Percentiles rank a stretch among this genome's conserved stretches.
phyloP scores from a whole-genome alignment of 2,329 filamentous ascomycete species.

The Sporothrix euskadiensis region DNA sequence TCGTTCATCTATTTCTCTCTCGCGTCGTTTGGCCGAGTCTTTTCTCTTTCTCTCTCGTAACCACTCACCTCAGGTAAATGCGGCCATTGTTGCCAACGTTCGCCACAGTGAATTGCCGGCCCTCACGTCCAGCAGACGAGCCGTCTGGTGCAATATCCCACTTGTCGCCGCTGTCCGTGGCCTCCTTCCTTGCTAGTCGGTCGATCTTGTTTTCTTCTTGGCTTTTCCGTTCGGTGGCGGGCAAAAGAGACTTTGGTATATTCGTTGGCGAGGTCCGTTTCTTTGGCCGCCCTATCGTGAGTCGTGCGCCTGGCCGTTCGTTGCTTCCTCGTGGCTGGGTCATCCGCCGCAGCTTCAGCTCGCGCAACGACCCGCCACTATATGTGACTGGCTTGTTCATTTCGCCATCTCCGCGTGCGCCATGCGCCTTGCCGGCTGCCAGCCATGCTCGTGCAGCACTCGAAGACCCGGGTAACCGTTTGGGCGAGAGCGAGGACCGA shows the following conservation, averaged over 20 bases:
- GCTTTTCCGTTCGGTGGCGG: conserved; percentile 50
- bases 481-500: conserved; percentile 23
- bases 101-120: conserved; percentile 73
- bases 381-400: neutral
- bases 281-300: conserved; percentile 35
- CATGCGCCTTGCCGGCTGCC: neutral
- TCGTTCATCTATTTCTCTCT: neutral
- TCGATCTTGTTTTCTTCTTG: conserved; percentile 44
- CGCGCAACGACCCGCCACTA: conserved; percentile 28
- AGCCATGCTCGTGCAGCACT: neutral
- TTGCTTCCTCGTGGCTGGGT: conserved; percentile 10
- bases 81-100: conserved; percentile 82
- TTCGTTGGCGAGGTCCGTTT: conserved; percentile 35
- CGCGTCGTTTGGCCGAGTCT: neutral
- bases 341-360: conserved; percentile 28
- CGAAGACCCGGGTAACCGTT: neutral
- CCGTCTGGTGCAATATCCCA: conserved; percentile 62
- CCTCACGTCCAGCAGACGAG: conserved; percentile 61
- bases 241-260: conserved; percentile 46
- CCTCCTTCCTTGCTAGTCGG: conserved; percentile 50
- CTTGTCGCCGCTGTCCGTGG: conserved; percentile 58
- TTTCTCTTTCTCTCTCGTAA: neutral
- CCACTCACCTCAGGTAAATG: conserved; percentile 73
- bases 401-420: conserved; percentile 4
- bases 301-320: conserved; percentile 29